These are phyloP conservation scores for Phytophthora chlamydospora DNA, from an alignment of 352 stramenopile species.

Conservation along the genomic window DNA sequence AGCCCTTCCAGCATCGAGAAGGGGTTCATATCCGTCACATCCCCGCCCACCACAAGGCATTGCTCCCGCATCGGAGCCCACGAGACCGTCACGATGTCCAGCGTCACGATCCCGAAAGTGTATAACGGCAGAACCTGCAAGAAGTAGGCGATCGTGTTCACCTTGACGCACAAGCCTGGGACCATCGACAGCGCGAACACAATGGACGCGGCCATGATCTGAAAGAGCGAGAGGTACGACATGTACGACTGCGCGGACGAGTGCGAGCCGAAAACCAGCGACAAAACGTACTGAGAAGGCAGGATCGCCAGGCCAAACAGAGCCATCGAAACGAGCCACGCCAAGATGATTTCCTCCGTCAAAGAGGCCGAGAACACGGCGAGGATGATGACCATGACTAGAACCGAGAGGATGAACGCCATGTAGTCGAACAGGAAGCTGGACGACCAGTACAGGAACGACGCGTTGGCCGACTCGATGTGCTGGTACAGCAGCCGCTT, in stretches of 20 bases:
- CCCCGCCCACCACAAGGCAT: slow-evolving; percentile 38
- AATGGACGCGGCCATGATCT: slow-evolving; percentile 61
- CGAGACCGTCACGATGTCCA: slow-evolving; percentile 62
- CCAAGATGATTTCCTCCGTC: slow-evolving; percentile 39
- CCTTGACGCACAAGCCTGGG: slow-evolving; percentile 57
- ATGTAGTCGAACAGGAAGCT: slow-evolving; percentile 74
- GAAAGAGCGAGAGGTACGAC: slow-evolving; percentile 73
- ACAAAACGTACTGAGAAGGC: slow-evolving; percentile 70
- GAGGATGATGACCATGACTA: slow-evolving; percentile 42
- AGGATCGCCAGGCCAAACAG: slow-evolving; percentile 62
- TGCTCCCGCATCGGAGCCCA: slow-evolving; percentile 47
- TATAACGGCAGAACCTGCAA: slow-evolving; percentile 70
- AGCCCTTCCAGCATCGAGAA: slow-evolving; percentile 28
- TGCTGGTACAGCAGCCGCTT: slow-evolving; percentile 82
- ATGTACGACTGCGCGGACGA: slow-evolving; percentile 83
- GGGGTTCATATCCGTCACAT: slow-evolving; percentile 22
- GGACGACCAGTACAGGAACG: slow-evolving; percentile 70
- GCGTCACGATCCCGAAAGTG: slow-evolving; percentile 50
- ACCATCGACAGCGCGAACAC: slow-evolving; percentile 56
- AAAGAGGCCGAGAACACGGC: slow-evolving; percentile 45
- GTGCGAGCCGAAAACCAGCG: slow-evolving; percentile 74
- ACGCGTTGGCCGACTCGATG: slow-evolving; percentile 51
- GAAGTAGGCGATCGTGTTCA: slow-evolving; percentile 44
- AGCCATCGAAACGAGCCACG: slow-evolving; percentile 43
- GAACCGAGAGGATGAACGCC: slow-evolving; percentile 42